Base-by-base conservation (phyloP, 352 stramenopile genomes). In the Phytophthora colocasiae region DNA sequence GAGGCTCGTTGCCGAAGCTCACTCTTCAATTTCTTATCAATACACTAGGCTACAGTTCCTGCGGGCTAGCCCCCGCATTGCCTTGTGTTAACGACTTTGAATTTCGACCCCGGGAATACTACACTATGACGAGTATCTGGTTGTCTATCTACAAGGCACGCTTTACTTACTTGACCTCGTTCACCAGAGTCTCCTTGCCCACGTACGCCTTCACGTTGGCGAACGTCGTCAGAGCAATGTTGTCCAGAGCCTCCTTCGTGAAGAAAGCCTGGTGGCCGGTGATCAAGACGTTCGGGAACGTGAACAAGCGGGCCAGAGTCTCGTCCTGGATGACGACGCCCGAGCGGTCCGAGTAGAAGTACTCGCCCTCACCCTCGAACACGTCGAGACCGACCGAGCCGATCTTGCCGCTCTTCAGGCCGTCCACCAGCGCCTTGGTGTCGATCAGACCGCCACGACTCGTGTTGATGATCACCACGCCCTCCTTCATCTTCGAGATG, bases 391-490 rank as follows among this genome's bases (percentile, higher is more conserved):
- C 91, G 2, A 85, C 81, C 1, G 74, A 63, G n/a, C 76, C 69
- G 48, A 98, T 89, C 52, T 94, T 86, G 46, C 81, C 76, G 17
- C 73, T 78, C 67, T 95, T 85, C 38, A 98, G 78, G 14, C 83
- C 89, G 29, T 85, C 64, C 19, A 97, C 78, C 3, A 98, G 68
- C 2, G 87, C 85, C 8, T 77, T 77, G 22, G 86, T 97, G 71
- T 97, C 85, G 43, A 97, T 83, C 17, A 97, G 64, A 24, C 83
- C 89, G 45, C 92, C 91, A 49, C 91, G 89, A 19, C 82, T 90
- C 10, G 89, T 96, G 73, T 97, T 98, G 75, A 98, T 96, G 45
- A 98, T 76, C 57, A 92, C 78, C 1, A 97, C 87, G 22, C 83
- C 77, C 29, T 91, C 58, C 77, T 97, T 97, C 72, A 98, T 93